Percentiles rank a stretch among this genome's conserved stretches.
Conservation (phyloP, 2,329 filamentous ascomycete genomes). For the Aphanocladium album region DNA sequence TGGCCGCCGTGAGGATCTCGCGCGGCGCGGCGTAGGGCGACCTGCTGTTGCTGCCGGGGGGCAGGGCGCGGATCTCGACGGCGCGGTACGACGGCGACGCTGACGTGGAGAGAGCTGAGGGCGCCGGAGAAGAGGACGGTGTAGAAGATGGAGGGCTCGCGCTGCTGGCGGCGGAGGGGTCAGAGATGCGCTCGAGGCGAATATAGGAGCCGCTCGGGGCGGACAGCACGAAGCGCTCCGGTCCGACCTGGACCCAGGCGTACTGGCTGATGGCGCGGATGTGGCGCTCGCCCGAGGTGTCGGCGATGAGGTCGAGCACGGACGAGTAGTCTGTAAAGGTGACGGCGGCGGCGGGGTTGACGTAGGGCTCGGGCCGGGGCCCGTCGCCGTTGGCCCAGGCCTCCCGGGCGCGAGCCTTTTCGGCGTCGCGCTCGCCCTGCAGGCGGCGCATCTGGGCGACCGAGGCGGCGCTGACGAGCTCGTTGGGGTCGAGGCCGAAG, state of each 20-base stretch:
- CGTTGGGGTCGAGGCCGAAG: constrained; percentile 82
- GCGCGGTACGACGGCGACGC: constrained; percentile 33
- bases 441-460: constrained; percentile 56
- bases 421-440: constrained; percentile 40
- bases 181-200: constrained; percentile 40
- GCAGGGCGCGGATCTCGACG: constrained; percentile 45
- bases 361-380: constrained; percentile 7
- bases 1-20: constrained; percentile 58
- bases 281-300: constrained; percentile 71
- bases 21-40: constrained; percentile 65
- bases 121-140: background rate
- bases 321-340: constrained; percentile 88
- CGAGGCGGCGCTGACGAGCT: constrained; percentile 65
- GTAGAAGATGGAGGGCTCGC: background rate
- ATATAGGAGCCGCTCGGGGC: constrained; percentile 59
- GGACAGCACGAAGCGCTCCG: constrained; percentile 65
- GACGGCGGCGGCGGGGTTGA: constrained; percentile 40
- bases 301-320: constrained; percentile 83
- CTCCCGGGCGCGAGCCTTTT: constrained; percentile 26
- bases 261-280: constrained; percentile 70
- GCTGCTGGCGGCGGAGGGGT: constrained; percentile 4
- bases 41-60: constrained; percentile 35
- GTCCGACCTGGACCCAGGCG: constrained; percentile 78
- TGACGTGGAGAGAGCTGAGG: no score
- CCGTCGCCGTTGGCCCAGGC: constrained; percentile 9